Base-by-base conservation (phyloP, 2,329 filamentous ascomycete species). In the Aspergillus hiratsukae region DNA sequence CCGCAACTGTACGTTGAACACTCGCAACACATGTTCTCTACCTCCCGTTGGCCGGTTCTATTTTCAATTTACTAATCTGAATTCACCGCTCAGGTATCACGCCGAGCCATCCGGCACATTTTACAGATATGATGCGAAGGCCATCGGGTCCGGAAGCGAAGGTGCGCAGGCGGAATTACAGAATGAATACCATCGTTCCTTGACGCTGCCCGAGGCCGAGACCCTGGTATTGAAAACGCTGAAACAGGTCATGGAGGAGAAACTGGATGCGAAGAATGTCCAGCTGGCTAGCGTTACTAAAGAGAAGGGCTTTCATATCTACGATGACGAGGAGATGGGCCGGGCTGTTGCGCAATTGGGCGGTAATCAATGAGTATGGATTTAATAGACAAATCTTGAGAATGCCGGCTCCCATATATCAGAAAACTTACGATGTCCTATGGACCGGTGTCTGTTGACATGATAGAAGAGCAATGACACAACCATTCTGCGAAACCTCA, bases 241-340 rank as follows among this genome's bases (percentile, higher is more conserved):
- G 75, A 99, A 97, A 84, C 94, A 99, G 80, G 94, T 99, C 66
- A 99, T 99, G 94, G 94, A 99, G 80, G 94, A 99, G 86, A 99
- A 99, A 81, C 83, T 99, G 59, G 94, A 99, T 74, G 85, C 91
- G 62, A 99, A 99, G 85, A 99, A 99, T 72, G 94, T 99, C 64
- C 94, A 99, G 81, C 78, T 99, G 66, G 94, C 94, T 53, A 97
- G 93, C 72, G 94, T 99, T 56, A 99, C 94, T 61, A 96, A 92
- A 82, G 93, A 97, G 65, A 93, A 90, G 78, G 94, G 94, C 55
- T 99, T 99, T 83, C 88, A 91, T 80, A 97, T 99, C 86, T 99
- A 99, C 82, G 89, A 87, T 57, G 94, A 99, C 69, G 91, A 93
- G 71, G 93, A 97, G 81, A 99, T 99, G 94, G 90, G 90, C 58